Percentiles rank a stretch among this genome's conserved stretches.
Evolutionary conservation across 2,329 filamentous ascomycete genomes (phyloP).

Genomic region (Monosporascus sp.): DNA sequence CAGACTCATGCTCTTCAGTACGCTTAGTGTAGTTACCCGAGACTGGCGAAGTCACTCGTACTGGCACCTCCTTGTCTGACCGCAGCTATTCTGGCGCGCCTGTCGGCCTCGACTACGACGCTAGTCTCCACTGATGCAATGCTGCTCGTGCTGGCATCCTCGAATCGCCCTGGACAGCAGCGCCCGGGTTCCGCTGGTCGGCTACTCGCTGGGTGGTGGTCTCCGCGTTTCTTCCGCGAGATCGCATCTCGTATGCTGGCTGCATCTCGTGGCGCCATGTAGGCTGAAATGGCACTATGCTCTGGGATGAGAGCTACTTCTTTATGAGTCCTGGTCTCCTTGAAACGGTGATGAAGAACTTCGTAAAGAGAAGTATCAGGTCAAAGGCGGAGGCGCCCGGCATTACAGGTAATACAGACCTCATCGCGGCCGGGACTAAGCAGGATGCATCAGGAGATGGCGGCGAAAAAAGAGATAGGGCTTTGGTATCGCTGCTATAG

Average conservation of each 20-base stretch:
- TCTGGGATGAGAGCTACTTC: conserved; percentile 42
- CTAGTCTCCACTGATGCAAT: conserved; percentile 59
- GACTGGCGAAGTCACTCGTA: no score
- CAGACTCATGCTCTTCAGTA: conserved; percentile 73
- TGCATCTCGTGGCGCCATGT: conserved; percentile 64
- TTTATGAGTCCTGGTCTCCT: conserved; percentile 56
- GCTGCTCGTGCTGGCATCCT: conserved; percentile 60
- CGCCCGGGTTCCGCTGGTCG: conserved; percentile 61
- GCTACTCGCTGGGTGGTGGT: conserved; percentile 77
- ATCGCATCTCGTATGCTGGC: conserved; percentile 55
- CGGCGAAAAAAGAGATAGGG: conserved; percentile 30
- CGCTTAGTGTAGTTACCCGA: conserved; percentile 23
- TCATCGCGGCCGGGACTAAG: conserved; percentile 18
- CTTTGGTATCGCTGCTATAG: conserved; percentile 46
- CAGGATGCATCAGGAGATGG: conserved; percentile 25
- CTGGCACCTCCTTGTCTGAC: conserved; percentile 48
- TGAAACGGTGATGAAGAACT: conserved; percentile 28
- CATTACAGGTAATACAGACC: conserved; percentile 7
- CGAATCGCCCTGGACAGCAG: conserved; percentile 47
- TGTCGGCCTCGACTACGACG: conserved; percentile 52
- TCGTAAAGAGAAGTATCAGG: conserved; percentile 26
- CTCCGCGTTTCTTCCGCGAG: conserved; percentile 65
- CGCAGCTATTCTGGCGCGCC: conserved; percentile 73
- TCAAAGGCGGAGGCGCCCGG: conserved; percentile 9
- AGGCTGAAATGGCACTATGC: conserved; percentile 33